Percentiles rank a stretch among this genome's conserved stretches.
These are phyloP conservation scores for Triticum turgidum DNA, from an alignment of 176 grass and related monocot species.

Conservation along the genomic window DNA sequence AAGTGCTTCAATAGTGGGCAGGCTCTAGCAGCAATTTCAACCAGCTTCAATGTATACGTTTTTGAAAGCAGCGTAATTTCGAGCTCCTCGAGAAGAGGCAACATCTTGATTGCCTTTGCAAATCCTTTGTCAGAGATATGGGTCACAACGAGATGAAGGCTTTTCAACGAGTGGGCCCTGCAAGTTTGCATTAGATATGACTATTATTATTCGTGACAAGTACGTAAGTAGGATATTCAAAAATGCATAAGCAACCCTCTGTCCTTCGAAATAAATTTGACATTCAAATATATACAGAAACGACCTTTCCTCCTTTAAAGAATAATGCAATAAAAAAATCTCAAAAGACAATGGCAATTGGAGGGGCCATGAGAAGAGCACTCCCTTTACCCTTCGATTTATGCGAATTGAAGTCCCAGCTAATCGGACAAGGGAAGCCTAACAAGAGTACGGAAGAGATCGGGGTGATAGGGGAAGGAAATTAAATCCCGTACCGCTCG, in stretches of 20 bases:
- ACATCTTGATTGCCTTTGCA: neutral
- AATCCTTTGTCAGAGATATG: neutral
- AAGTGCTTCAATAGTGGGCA: neutral
- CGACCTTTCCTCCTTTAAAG: no score
- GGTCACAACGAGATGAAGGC: neutral
- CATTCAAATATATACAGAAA: no score
- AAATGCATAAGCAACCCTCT: neutral
- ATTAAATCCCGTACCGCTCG: neutral
- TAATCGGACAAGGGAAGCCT: neutral
- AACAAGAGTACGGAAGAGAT: neutral
- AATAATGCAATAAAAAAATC: no score
- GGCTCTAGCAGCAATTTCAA: neutral
- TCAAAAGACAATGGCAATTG: no score
- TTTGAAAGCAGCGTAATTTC: neutral
- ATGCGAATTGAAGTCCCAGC: no score
- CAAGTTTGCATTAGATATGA: no score
- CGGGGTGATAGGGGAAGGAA: neutral
- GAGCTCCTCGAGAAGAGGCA: neutral
- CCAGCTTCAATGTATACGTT: neutral
- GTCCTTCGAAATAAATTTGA: neutral
- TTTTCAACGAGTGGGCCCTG: neutral
- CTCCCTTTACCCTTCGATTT: no score
- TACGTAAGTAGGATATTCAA: neutral
- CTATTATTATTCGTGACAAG: neutral
- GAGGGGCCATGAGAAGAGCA: no score